Evolutionary conservation across 176 grass and related monocot genomes (phyloP).

Genomic region (Phoenix dactylifera): DNA sequence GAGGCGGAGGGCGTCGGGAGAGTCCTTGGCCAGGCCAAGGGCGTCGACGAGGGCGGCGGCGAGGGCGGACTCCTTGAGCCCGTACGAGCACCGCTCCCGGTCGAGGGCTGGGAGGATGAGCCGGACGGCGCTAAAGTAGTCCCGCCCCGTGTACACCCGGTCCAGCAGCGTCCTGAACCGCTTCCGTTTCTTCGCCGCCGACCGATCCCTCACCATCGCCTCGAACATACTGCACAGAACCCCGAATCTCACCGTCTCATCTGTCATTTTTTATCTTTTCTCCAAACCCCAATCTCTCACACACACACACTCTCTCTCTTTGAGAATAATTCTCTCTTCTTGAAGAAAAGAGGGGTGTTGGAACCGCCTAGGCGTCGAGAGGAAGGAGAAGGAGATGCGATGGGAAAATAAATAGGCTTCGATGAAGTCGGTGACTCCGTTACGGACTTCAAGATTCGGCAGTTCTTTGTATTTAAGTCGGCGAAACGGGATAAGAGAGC

Average conservation of each 20-base stretch:
- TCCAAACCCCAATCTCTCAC: no score
- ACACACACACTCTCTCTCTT: no score
- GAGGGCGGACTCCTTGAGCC: constrained; percentile 80
- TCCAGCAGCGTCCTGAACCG: constrained; percentile 74
- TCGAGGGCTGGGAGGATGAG: constrained; percentile 70
- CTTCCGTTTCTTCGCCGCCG: constrained; percentile 54
- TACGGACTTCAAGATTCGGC: no score
- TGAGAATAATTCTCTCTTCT: no score
- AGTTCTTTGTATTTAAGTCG: no score
- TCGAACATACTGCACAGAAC: constrained; percentile 80
- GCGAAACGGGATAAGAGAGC: no score
- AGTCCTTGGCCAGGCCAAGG: constrained; percentile 82
- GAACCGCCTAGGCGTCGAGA: no score
- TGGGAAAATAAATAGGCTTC: no score
- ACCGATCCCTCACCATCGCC: constrained; percentile 61
- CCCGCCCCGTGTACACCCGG: constrained; percentile 47
- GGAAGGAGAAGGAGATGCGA: no score
- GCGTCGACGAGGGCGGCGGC: constrained; percentile 68
- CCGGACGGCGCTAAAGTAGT: constrained; percentile 78
- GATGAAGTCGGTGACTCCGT: no score
- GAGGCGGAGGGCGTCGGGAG: constrained; percentile 62
- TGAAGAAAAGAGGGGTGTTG: no score
- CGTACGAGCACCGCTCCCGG: constrained; percentile 84
- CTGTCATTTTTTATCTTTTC: constrained; percentile 32
- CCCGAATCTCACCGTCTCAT: constrained; percentile 58